phyloP scores from a whole-genome alignment of 2,329 filamentous ascomycete genomes.

The Leptodontidium sp. region DNA sequence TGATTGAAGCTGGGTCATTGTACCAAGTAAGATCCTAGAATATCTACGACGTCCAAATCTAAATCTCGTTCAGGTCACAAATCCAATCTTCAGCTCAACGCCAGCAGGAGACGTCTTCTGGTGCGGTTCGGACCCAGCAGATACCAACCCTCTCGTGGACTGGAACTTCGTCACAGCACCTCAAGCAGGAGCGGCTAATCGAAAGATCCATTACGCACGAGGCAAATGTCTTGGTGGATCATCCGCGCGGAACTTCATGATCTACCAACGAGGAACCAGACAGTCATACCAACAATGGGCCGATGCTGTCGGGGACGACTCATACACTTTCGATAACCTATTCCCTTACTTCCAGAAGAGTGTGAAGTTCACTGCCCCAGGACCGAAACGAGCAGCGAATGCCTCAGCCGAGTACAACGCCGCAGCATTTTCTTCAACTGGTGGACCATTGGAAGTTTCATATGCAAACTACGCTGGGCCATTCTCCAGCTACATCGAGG shows the following conservation, averaged over 20 bases:
- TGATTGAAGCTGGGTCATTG: constrained; percentile 31
- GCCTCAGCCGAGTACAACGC: constrained; percentile 43
- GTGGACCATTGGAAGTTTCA: constrained; percentile 52
- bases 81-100: constrained; percentile 18
- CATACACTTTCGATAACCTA: constrained; percentile 56
- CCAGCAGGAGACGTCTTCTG: constrained; percentile 19
- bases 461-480: constrained; percentile 50
- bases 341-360: constrained; percentile 55
- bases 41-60: not conserved
- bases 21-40: constrained; percentile 21
- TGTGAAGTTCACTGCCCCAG: constrained; percentile 39
- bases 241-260: constrained; percentile 49
- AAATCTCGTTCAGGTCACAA: constrained; percentile 12
- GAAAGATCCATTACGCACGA: constrained; percentile 40
- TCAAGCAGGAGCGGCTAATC: constrained; percentile 31
- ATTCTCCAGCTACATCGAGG: constrained; percentile 50
- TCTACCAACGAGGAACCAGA: constrained; percentile 34
- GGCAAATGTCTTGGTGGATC: constrained; percentile 49
- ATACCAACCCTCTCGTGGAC: constrained; percentile 21
- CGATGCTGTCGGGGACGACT: constrained; percentile 49
- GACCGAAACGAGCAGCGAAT: constrained; percentile 43
- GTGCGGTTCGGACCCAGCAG: constrained; percentile 11
- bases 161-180: constrained; percentile 31
- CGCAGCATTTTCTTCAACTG: constrained; percentile 43
- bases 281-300: constrained; percentile 53